Evolutionary conservation across 2,329 filamentous ascomycete genomes (phyloP).

Genomic region (Fusarium sambucinum): DNA sequence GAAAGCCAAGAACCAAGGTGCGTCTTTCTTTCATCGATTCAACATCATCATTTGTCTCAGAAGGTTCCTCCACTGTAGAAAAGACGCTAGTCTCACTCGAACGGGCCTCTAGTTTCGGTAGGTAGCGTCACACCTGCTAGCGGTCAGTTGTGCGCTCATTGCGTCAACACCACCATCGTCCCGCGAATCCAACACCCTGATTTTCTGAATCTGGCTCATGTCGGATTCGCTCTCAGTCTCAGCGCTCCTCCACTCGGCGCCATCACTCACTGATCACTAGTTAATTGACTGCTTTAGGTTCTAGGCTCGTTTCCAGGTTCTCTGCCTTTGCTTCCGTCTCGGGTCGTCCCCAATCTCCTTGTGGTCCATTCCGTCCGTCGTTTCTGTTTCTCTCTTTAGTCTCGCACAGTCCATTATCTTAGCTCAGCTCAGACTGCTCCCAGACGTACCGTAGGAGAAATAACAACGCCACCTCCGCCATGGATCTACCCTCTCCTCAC

Average conservation of each 20-base stretch:
- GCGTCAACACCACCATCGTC: conserved; percentile 50
- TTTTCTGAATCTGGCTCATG: conserved; percentile 25
- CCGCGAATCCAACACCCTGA: conserved; percentile 37
- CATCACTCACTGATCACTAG: conserved; percentile 23
- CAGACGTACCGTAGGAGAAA: conserved; percentile 37
- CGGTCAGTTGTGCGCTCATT: conserved; percentile 44
- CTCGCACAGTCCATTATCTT: conserved; percentile 22
- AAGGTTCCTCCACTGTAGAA: conserved; percentile 27
- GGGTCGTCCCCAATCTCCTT: conserved; percentile 21
- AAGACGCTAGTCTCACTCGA: conserved; percentile 39
- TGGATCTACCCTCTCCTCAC: conserved; percentile 48
- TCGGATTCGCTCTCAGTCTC: conserved; percentile 6
- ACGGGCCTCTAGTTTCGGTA: conserved; percentile 34
- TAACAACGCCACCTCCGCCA: conserved; percentile 49
- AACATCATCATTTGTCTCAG: conserved; percentile 42
- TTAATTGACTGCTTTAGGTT: conserved; percentile 15
- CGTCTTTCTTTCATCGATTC: conserved; percentile 26
- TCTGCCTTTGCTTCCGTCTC: conserved; percentile 24
- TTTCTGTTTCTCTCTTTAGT: conserved; percentile 23
- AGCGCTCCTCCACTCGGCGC: conserved; percentile 27
- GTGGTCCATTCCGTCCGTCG: conserved; percentile 30
- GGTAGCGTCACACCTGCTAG: conserved; percentile 32
- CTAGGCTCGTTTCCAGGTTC: conserved; percentile 21
- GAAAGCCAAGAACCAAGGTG: conserved; percentile 16
- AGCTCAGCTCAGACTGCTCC: conserved; percentile 19